Percentiles rank a stretch among this genome's conserved stretches.
phyloP scores from a whole-genome alignment of 192 early-diverging fungal genomes.

The Diversispora epigaea region DNA sequence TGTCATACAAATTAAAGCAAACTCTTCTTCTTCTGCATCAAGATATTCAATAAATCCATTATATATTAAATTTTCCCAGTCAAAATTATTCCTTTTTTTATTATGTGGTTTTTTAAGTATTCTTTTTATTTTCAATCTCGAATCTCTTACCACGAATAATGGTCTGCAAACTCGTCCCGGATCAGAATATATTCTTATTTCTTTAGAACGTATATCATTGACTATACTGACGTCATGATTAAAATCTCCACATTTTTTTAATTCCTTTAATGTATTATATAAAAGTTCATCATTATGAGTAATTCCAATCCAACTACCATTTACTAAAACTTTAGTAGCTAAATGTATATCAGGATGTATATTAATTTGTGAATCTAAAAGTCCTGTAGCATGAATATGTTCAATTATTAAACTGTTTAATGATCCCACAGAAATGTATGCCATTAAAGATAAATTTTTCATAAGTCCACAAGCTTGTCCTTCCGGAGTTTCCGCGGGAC shows the following conservation, averaged over 20 bases:
- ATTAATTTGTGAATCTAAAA: slow-evolving; percentile 62
- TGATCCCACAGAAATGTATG: slow-evolving; percentile 88
- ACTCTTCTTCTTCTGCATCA: slow-evolving; percentile 99
- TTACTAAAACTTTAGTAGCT: slow-evolving; percentile 93
- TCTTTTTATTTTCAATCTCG: slow-evolving; percentile 61
- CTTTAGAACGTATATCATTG: slow-evolving; percentile 89
- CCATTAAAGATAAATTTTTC: slow-evolving; percentile 98
- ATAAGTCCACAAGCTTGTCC: slow-evolving; percentile 98
- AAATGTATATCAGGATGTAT: neutral
- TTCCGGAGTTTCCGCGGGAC: slow-evolving; percentile 99
- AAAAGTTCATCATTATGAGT: slow-evolving; percentile 86
- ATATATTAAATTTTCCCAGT: slow-evolving; percentile 73
- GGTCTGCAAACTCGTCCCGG: slow-evolving; percentile 93
- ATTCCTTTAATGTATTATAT: slow-evolving; percentile 71
- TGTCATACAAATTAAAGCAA: slow-evolving; percentile 96
- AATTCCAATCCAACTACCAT: slow-evolving; percentile 97
- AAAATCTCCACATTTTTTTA: slow-evolving; percentile 61
- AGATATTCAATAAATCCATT: slow-evolving; percentile 90
- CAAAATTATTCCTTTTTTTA: neutral
- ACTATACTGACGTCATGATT: slow-evolving; percentile 92
- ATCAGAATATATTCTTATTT: slow-evolving; percentile 94
- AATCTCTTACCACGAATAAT: slow-evolving; percentile 84
- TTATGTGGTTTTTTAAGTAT: neutral
- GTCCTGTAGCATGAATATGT: slow-evolving; percentile 88
- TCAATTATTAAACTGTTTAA: slow-evolving; percentile 75